Evolutionary conservation across 2,329 filamentous ascomycete species (phyloP).

Genomic region (Ophiostoma himal-ulmi): DNA sequence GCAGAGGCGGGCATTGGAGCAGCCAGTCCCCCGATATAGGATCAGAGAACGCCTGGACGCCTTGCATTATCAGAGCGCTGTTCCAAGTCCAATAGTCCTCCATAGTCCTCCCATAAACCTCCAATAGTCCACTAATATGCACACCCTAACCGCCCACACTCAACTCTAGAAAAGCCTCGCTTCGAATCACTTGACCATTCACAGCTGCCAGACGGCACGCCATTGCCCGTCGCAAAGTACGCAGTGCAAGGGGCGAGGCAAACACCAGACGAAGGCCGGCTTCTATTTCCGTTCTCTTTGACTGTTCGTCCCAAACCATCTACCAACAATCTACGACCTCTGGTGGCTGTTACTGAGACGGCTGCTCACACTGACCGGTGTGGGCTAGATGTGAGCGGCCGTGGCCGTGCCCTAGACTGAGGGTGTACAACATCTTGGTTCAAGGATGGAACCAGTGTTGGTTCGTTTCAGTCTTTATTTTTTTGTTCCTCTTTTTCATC

Average conservation of each 20-base stretch:
- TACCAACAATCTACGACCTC: background rate
- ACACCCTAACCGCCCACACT: background rate
- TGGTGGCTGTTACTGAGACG: background rate
- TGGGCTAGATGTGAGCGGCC: background rate
- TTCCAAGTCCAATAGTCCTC: too few species aligned
- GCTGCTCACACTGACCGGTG: background rate
- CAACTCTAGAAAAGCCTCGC: background rate
- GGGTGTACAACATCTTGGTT: background rate
- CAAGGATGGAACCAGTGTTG: background rate
- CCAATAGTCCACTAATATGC: background rate
- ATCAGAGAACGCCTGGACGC: background rate
- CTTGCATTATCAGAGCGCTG: background rate
- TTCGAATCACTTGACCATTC: background rate
- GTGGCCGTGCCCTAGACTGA: background rate
- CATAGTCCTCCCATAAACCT: too few species aligned
- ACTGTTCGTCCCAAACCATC: background rate
- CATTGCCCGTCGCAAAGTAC: background rate
- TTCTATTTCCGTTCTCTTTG: background rate
- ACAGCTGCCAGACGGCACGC: constrained; percentile 4
- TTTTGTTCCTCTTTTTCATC: too few species aligned
- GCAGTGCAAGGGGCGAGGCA: background rate
- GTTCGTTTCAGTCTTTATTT: background rate
- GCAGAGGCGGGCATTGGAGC: background rate
- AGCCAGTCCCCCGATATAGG: background rate
- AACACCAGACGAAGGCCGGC: background rate